phyloP scores from a whole-genome alignment of 768 basidiomycete species.

The Mycena metata region DNA sequence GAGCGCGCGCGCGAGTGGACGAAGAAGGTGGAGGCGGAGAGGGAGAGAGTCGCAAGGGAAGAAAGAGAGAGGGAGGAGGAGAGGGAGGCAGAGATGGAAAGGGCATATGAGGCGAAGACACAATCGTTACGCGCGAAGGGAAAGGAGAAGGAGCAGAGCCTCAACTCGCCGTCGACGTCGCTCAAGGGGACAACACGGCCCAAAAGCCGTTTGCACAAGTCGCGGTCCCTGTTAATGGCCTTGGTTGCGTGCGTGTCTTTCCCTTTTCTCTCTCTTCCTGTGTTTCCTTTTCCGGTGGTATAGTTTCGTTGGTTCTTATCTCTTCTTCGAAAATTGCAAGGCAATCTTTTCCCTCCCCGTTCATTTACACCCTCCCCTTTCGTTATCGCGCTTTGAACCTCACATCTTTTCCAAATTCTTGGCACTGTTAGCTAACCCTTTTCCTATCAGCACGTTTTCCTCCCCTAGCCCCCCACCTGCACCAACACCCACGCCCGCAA shows the following conservation, averaged over 20 bases:
- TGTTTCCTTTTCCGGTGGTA: not conserved
- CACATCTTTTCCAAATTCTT: not conserved
- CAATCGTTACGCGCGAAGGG: conserved; percentile 52
- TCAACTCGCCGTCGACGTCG: conserved; percentile 35
- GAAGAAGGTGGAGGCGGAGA: conserved; percentile 27
- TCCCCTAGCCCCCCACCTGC: conserved; percentile 41
- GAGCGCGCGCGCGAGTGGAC: conserved; percentile 47
- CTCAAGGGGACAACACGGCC: conserved; percentile 20
- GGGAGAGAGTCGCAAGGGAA: conserved; percentile 46
- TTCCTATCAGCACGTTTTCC: conserved; percentile 27
- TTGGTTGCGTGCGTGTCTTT: conserved; percentile 68
- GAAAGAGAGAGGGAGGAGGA: conserved; percentile 55
- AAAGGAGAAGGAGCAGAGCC: conserved; percentile 69
- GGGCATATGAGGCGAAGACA: conserved; percentile 42
- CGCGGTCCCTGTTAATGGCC: conserved; percentile 75
- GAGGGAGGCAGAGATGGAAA: conserved; percentile 39
- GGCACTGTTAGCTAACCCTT: not conserved
- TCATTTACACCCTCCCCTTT: conserved; percentile 17
- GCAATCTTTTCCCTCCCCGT: conserved; percentile 35
- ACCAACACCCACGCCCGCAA: conserved; percentile 41
- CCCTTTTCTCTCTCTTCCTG: not conserved
- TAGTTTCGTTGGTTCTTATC: not conserved
- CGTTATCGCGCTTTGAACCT: not conserved
- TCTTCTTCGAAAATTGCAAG: too few relatives aligned
- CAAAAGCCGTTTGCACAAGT: conserved; percentile 26